phyloP scores from a whole-genome alignment of 176 grass and related monocot genomes.

The Musa schizocarpa region DNA sequence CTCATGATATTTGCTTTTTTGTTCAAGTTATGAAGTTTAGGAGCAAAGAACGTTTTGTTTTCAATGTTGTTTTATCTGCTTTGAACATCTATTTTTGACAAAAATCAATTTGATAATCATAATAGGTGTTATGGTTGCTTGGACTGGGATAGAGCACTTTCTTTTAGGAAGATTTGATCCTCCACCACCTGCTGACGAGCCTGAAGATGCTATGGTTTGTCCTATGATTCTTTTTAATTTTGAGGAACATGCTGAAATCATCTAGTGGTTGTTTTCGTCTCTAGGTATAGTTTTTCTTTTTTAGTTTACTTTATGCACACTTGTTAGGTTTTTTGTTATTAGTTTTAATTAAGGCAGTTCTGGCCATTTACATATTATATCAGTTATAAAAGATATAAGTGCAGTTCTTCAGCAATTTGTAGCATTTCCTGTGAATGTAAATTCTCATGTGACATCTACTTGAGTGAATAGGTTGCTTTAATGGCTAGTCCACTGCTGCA shows the following conservation, averaged over 20 bases:
- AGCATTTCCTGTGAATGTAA: too few relatives aligned
- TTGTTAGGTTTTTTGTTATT: constrained; percentile 3
- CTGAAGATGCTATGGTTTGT: constrained; percentile 80
- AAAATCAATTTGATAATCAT: constrained; percentile 16
- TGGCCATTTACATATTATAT: neutral
- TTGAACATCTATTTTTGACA: neutral
- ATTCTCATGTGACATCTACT: too few relatives aligned
- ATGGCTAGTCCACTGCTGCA: too few relatives aligned
- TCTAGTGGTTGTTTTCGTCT: neutral
- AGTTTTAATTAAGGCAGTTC: neutral
- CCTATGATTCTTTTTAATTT: neutral
- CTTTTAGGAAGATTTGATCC: constrained; percentile 72
- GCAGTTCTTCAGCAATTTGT: too few relatives aligned
- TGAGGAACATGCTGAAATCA: neutral
- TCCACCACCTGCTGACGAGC: constrained; percentile 58
- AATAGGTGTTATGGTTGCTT: constrained; percentile 96
- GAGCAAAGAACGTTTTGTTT: neutral
- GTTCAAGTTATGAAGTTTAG: neutral
- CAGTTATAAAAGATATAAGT: too few relatives aligned
- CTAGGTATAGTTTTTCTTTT: neutral
- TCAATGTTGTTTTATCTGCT: neutral
- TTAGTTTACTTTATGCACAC: neutral
- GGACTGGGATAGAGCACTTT: constrained; percentile 94
- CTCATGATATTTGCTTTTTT: neutral
- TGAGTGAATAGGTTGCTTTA: too few relatives aligned